Evolutionary conservation across 805 yeast species (phyloP).

Genomic region (Nakazawaea anatomiae): DNA sequence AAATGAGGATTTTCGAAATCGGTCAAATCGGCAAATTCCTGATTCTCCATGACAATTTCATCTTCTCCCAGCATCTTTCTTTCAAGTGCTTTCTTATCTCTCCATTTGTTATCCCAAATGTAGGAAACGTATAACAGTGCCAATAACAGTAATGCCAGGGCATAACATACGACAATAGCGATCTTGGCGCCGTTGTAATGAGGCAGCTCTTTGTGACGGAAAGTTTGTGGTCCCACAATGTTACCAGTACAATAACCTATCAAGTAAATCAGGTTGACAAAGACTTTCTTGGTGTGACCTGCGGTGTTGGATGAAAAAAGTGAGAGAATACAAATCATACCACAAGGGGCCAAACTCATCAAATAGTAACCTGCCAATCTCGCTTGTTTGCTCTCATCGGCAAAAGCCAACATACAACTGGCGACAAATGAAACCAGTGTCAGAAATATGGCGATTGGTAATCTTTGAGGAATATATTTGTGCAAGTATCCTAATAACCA

Average conservation of each 20-base stretch:
- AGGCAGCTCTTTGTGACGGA: constrained; percentile 54
- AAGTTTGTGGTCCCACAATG: constrained; percentile 70
- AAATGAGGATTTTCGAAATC: constrained; percentile 51
- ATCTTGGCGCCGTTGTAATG: constrained; percentile 48
- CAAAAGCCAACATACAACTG: constrained; percentile 22
- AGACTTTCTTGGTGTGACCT: constrained; percentile 69
- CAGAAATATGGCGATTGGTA: constrained; percentile 18
- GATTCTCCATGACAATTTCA: constrained; percentile 15
- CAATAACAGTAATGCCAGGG: constrained; percentile 23
- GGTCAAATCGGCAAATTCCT: constrained; percentile 28
- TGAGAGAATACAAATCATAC: constrained; percentile 21
- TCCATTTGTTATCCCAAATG: constrained; percentile 14
- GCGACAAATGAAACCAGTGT: constrained; percentile 15
- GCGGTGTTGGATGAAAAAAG: constrained; percentile 40
- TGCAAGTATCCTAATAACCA: constrained; percentile 2
- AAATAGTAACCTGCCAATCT: constrained; percentile 30
- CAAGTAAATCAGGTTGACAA: constrained; percentile 51
- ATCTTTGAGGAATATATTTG: constrained; percentile 13
- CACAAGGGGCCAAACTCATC: constrained; percentile 20
- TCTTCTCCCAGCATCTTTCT: constrained; percentile 19
- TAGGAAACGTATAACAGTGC: constrained; percentile 22
- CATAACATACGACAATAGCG: constrained; percentile 31
- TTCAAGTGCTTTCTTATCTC: constrained; percentile 17
- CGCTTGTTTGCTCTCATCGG: constrained; percentile 13
- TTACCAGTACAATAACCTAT: constrained; percentile 66